These are phyloP conservation scores for Trametes meyenii DNA, from an alignment of 768 basidiomycete genomes.

Conservation along the genomic window DNA sequence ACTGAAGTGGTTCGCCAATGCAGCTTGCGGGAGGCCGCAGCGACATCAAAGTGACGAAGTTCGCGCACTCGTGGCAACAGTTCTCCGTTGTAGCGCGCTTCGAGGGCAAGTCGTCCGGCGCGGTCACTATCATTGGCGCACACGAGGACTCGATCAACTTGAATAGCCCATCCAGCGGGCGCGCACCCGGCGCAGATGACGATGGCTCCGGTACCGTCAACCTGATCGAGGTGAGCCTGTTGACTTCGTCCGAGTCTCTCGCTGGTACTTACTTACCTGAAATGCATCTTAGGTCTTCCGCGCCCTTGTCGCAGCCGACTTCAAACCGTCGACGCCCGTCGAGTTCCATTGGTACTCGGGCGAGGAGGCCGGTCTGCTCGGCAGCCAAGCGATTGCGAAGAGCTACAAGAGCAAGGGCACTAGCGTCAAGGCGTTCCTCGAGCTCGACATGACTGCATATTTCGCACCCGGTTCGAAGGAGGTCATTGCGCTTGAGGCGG, in stretches of 20 bases:
- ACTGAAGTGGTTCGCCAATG: neutral
- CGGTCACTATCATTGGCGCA: conserved; percentile 34
- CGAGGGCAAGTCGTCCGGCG: conserved; percentile 26
- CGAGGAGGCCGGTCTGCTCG: conserved; percentile 41
- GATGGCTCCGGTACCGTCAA: conserved; percentile 50
- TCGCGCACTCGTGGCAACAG: conserved; percentile 44
- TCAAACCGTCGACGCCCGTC: conserved; percentile 44
- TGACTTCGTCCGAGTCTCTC: neutral
- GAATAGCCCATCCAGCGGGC: conserved; percentile 15
- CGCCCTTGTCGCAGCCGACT: conserved; percentile 44
- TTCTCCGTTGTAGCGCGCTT: conserved; percentile 38
- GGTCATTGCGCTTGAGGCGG: conserved; percentile 14
- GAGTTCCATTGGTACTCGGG: conserved; percentile 56
- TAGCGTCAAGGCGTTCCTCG: conserved; percentile 37
- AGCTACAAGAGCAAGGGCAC: conserved; percentile 43
- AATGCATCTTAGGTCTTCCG: conserved; percentile 33
- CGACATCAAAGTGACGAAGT: conserved; percentile 34
- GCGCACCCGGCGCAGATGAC: conserved; percentile 43
- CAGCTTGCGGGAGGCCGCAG: conserved; percentile 7
- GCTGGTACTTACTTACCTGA: neutral
- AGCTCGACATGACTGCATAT: conserved; percentile 44
- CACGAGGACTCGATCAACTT: conserved; percentile 35
- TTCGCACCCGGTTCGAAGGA: conserved; percentile 17
- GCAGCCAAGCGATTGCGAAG: conserved; percentile 49
- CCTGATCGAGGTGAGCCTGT: conserved; percentile 42